These are phyloP conservation scores for Sclerotiophoma versabilis DNA, from an alignment of 2,329 filamentous ascomycete genomes.

Conservation along the genomic window DNA sequence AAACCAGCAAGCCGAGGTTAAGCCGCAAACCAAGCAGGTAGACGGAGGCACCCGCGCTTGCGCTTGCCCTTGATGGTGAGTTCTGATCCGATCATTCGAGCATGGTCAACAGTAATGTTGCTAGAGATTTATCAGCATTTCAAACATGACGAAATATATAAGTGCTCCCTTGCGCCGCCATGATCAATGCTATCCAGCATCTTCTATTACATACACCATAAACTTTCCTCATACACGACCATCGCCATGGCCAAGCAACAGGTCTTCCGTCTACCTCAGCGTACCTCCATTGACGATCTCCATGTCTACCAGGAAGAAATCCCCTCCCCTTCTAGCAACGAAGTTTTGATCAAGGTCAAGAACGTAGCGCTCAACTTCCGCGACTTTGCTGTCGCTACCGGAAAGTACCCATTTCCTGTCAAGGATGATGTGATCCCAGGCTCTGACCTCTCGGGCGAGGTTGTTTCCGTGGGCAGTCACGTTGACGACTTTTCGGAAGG, in stretches of 20 bases:
- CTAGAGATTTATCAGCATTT: too few relatives aligned
- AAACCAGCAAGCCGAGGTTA: too few relatives aligned
- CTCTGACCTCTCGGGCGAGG: slow-evolving; percentile 22
- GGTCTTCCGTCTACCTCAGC: slow-evolving; percentile 17
- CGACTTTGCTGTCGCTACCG: slow-evolving; percentile 20
- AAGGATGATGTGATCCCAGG: slow-evolving; percentile 21
- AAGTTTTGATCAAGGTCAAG: slow-evolving; percentile 23
- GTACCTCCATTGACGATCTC: background rate
- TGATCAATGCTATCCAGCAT: too few relatives aligned
- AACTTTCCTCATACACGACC: too few relatives aligned
- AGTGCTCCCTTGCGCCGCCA: too few relatives aligned
- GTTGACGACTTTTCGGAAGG: slow-evolving; percentile 20
- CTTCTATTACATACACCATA: too few relatives aligned
- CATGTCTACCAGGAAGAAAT: slow-evolving; percentile 5
- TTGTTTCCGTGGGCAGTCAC: slow-evolving; percentile 10
- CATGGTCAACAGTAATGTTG: too few relatives aligned
- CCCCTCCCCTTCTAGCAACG: background rate
- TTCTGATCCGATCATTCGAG: too few relatives aligned
- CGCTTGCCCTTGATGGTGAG: too few relatives aligned
- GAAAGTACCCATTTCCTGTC: slow-evolving; percentile 15
- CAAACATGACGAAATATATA: too few relatives aligned
- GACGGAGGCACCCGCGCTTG: too few relatives aligned
- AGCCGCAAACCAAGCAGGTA: too few relatives aligned
- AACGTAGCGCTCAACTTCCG: slow-evolving; percentile 26
- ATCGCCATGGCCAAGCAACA: slow-evolving; percentile 11